Conservation (phyloP, 108 stramenopile genomes). For the Cylindrotheca fusiformis region DNA sequence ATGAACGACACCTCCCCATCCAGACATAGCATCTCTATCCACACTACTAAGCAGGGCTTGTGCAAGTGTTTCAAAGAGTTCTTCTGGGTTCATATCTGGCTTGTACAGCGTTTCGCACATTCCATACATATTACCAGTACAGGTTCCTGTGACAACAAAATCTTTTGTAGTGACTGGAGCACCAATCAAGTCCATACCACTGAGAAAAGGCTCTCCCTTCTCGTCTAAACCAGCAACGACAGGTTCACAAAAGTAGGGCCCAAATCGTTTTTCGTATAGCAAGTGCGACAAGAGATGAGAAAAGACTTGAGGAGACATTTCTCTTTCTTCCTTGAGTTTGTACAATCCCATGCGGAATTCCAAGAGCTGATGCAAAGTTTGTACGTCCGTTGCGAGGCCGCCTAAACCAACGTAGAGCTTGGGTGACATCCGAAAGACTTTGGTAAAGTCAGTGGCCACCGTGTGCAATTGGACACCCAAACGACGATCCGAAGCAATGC, state of each 20-base stretch:
- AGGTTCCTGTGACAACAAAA: slow-evolving; percentile 97
- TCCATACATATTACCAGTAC: slow-evolving; percentile 96
- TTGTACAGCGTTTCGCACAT: slow-evolving; percentile 97
- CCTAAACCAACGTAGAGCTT: slow-evolving; percentile 92
- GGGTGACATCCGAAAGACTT: slow-evolving; percentile 94
- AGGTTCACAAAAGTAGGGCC: slow-evolving; percentile 97
- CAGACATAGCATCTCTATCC: slow-evolving; percentile 96
- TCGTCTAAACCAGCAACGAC: slow-evolving; percentile 93
- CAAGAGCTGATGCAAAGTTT: slow-evolving; percentile 84
- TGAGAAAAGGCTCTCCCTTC: slow-evolving; percentile 85
- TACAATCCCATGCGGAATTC: slow-evolving; percentile 91
- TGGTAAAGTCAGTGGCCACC: slow-evolving; percentile 90
- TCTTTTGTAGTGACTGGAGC: slow-evolving; percentile 88
- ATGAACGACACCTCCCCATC: slow-evolving; percentile 99
- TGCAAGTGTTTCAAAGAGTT: slow-evolving; percentile 95
- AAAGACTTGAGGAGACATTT: slow-evolving; percentile 94
- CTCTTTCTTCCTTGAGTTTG: slow-evolving; percentile 93
- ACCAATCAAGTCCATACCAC: slow-evolving; percentile 97
- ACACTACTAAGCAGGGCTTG: slow-evolving; percentile 95
- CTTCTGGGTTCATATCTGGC: slow-evolving; percentile 93
- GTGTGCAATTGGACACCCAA: slow-evolving; percentile 94
- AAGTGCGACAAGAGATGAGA: slow-evolving; percentile 83
- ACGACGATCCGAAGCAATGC: slow-evolving; percentile 94
- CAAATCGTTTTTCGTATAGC: slow-evolving; percentile 98
- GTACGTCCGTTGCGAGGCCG: slow-evolving; percentile 96